Conservation (phyloP, 2,329 filamentous ascomycete genomes). For the Colletotrichum godetiae region DNA sequence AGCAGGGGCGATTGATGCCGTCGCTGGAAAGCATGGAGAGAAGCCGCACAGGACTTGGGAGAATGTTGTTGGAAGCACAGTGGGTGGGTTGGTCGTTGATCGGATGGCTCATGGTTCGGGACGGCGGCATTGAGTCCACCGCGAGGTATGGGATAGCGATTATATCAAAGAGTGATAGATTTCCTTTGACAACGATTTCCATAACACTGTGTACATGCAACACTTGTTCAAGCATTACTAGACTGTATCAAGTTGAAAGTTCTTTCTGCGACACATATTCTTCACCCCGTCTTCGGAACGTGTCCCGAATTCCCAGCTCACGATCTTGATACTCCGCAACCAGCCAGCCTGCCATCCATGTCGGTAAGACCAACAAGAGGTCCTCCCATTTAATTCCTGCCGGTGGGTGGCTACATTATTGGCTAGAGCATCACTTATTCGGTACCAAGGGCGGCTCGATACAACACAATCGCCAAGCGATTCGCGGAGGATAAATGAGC, state of each 20-base stretch:
- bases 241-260: too few species aligned
- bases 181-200: too few species aligned
- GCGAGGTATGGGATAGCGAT: background rate
- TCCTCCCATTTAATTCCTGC: background rate
- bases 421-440: background rate
- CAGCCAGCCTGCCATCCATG: background rate
- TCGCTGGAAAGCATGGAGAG: slow-evolving; percentile 3
- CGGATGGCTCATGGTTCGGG: slow-evolving; percentile 18
- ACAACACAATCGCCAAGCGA: background rate
- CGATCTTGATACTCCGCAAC: background rate
- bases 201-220: too few species aligned
- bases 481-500: slow-evolving; percentile 10
- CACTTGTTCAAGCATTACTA: too few species aligned
- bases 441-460: background rate
- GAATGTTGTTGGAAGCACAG: slow-evolving; percentile 12
- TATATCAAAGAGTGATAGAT: too few species aligned
- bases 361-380: background rate
- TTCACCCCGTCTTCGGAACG: too few species aligned
- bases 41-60: slow-evolving; percentile 20
- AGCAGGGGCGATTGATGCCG: slow-evolving; percentile 15
- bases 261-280: too few species aligned
- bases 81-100: slow-evolving; percentile 9
- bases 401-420: background rate
- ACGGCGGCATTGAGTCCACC: background rate
- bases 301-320: too few species aligned